These are phyloP conservation scores for Volutella citrinella DNA, from an alignment of 2,329 filamentous ascomycete genomes.

Conservation along the genomic window DNA sequence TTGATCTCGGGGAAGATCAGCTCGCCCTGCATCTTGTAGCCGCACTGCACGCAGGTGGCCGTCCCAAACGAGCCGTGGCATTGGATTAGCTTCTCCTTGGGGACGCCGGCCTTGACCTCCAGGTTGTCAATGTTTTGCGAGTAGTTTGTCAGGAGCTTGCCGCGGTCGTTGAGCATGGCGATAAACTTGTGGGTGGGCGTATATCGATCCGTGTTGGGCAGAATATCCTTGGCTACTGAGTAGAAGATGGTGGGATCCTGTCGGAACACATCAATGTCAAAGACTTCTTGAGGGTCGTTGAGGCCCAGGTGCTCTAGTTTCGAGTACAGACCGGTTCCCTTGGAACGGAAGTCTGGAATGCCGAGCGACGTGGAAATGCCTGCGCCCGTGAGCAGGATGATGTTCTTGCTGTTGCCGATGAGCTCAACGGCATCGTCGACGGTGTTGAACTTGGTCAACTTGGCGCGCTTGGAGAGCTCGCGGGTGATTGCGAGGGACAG, in stretches of 20 bases:
- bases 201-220: slow-evolving; percentile 75
- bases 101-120: slow-evolving; percentile 81
- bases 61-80: slow-evolving; percentile 96
- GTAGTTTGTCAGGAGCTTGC: slow-evolving; percentile 92
- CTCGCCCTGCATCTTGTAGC: slow-evolving; percentile 69
- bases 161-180: slow-evolving; percentile 78
- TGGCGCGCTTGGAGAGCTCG: slow-evolving; percentile 77
- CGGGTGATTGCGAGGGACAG: slow-evolving; percentile 75
- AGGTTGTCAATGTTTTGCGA: slow-evolving; percentile 99
- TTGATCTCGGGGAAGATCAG: slow-evolving; percentile 77
- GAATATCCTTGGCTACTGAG: slow-evolving; percentile 83
- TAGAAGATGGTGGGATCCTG: slow-evolving; percentile 90
- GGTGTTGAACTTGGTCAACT: slow-evolving; percentile 76
- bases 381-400: slow-evolving; percentile 91
- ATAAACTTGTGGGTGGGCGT: slow-evolving; percentile 96
- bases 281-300: slow-evolving; percentile 89
- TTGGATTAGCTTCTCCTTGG: slow-evolving; percentile 79
- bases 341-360: slow-evolving; percentile 95
- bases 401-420: slow-evolving; percentile 71
- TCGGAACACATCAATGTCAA: slow-evolving; percentile 84
- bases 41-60: slow-evolving; percentile 83
- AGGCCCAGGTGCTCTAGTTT: slow-evolving; percentile 75
- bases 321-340: slow-evolving; percentile 87
- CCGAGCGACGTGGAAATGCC: slow-evolving; percentile 96
- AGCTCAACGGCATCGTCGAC: slow-evolving; percentile 83